phyloP scores from a whole-genome alignment of 2,329 filamentous ascomycete genomes.

The Claviceps monticola region DNA sequence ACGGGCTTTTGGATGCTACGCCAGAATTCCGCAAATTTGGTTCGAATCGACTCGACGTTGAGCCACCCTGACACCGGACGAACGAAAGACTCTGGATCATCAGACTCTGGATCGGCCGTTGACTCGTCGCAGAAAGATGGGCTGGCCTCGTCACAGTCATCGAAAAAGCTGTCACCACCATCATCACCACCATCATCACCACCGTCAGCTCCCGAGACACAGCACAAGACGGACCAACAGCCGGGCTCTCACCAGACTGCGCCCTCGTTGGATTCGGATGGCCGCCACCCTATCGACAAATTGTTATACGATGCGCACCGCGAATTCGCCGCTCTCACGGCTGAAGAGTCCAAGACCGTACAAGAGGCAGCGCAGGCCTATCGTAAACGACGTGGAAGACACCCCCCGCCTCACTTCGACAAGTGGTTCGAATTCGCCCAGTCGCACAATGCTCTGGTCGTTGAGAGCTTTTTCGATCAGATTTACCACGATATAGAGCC shows the following conservation, averaged over 20 bases:
- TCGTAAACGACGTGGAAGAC: conserved; percentile 41
- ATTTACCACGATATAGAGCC: conserved; percentile 47
- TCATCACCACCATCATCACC: not conserved
- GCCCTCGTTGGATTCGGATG: conserved; percentile 1
- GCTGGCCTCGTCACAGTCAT: not conserved
- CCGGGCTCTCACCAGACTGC: conserved; percentile 1
- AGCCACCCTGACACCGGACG: not conserved
- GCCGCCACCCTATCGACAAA: conserved; percentile 36
- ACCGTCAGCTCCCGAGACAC: not conserved
- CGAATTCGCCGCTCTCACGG: conserved; percentile 24
- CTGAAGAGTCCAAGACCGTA: conserved; percentile 34
- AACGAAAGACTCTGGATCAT: not conserved
- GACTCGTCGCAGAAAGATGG: not conserved
- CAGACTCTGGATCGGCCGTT: not conserved
- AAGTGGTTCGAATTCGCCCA: conserved; percentile 44
- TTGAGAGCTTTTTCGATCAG: conserved; percentile 52
- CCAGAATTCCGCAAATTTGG: conserved; percentile 7
- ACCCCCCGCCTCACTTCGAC: conserved; percentile 50
- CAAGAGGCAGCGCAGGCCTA: conserved; percentile 43
- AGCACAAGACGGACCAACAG: conserved; percentile 1
- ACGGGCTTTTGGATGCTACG: conserved; percentile 17
- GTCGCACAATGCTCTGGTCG: conserved; percentile 36
- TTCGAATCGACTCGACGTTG: not conserved
- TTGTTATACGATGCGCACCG: conserved; percentile 33
- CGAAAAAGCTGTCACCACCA: not conserved